phyloP scores from a whole-genome alignment of 2,329 filamentous ascomycete species.

The Epichloe sibirici region DNA sequence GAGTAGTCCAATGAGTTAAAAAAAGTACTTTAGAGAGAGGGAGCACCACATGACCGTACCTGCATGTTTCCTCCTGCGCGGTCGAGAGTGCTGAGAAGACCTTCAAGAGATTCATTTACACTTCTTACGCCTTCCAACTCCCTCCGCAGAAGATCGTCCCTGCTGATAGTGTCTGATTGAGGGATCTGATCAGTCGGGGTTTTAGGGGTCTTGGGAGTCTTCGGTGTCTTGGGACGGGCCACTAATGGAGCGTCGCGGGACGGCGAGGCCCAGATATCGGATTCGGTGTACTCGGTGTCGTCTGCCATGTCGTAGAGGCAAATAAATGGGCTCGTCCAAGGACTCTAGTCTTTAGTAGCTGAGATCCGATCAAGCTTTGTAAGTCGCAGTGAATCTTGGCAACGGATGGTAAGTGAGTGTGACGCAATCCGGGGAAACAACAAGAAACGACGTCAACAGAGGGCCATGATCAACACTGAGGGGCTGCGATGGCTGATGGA shows the following conservation, averaged over 20 bases:
- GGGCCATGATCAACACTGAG: neutral
- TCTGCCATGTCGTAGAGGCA: slow-evolving; percentile 27
- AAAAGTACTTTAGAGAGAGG: neutral
- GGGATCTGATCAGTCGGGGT: slow-evolving; percentile 30
- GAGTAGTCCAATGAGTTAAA: slow-evolving; percentile 18
- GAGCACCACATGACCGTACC: slow-evolving; percentile 28
- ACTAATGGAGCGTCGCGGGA: slow-evolving; percentile 19
- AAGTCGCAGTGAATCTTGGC: neutral
- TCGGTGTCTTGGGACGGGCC: slow-evolving; percentile 27
- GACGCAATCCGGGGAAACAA: neutral
- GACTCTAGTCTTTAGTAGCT: neutral
- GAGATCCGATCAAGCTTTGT: neutral
- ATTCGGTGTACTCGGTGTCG: slow-evolving; percentile 32
- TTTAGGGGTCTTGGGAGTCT: slow-evolving; percentile 35
- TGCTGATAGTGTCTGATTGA: slow-evolving; percentile 39
- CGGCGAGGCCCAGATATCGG: slow-evolving; percentile 37
- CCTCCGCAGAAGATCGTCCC: slow-evolving; percentile 60
- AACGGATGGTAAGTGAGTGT: too few relatives aligned
- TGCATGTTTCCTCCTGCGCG: slow-evolving; percentile 68
- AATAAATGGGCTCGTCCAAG: neutral
- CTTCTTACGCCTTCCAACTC: slow-evolving; percentile 75
- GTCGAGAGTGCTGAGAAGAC: slow-evolving; percentile 58
- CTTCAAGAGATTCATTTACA: slow-evolving; percentile 81
- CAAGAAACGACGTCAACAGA: neutral
- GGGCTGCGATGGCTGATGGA: neutral